A percentile compares a stretch with the other conserved stretches of the same genome.
Evolutionary conservation across 1,139 yeast genomes (phyloP).

Genomic region (Candida pseudoviswanathii): DNA sequence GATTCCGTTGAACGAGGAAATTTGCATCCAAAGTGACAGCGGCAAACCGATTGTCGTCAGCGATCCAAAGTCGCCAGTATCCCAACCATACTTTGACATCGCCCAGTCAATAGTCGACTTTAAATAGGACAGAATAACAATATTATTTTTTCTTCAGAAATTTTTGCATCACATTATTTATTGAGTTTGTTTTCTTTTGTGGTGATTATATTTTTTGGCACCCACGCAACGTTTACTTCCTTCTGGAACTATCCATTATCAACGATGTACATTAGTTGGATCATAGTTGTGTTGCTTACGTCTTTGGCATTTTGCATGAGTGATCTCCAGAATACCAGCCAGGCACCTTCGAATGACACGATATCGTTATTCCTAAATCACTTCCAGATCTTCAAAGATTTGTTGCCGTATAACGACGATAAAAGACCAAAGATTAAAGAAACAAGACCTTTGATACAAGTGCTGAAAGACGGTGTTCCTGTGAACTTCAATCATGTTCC

Average conservation of each 20-base stretch:
- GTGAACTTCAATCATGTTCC: conserved; percentile 11
- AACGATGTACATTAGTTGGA: conserved; percentile 1
- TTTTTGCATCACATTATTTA: conserved; percentile 1
- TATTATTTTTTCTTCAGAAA: neutral
- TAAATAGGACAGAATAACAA: conserved; percentile 8
- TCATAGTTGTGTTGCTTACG: neutral
- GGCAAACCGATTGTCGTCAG: conserved; percentile 67
- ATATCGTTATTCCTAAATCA: conserved; percentile 10
- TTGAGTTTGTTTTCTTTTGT: neutral
- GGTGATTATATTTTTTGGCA: neutral
- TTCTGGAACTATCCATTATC: neutral
- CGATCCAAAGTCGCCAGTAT: conserved; percentile 36
- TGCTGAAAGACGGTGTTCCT: conserved; percentile 16
- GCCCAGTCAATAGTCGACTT: conserved; percentile 33
- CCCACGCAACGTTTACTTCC: neutral
- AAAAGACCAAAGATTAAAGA: conserved; percentile 8
- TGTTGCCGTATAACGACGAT: conserved; percentile 8
- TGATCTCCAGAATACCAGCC: neutral
- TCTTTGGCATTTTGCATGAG: neutral
- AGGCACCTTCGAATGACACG: neutral
- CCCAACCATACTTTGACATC: conserved; percentile 46
- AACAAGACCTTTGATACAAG: conserved; percentile 12
- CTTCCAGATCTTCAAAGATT: conserved; percentile 9
- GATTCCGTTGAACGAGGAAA: conserved; percentile 66
- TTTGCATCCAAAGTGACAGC: conserved; percentile 60